phyloP scores from a whole-genome alignment of 106 monocot genomes.

The Dioscorea zingiberensis region DNA sequence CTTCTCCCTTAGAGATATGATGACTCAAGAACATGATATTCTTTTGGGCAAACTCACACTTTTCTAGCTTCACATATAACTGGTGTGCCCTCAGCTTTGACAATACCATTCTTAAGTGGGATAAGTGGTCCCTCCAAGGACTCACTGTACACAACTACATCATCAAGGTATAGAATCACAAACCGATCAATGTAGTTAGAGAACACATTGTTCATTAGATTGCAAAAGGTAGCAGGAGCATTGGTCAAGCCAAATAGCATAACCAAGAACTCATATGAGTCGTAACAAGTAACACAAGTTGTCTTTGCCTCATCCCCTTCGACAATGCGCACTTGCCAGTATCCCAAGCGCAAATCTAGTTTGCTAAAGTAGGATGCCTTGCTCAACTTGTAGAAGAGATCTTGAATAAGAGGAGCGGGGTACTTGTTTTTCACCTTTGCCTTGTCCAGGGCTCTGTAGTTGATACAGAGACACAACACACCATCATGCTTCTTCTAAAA shows the following conservation, averaged over 20 bases:
- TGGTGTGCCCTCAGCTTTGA: no score
- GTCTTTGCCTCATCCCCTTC: neutral
- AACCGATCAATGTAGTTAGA: neutral
- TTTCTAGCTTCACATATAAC: no score
- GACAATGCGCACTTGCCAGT: neutral
- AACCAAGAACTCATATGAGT: neutral
- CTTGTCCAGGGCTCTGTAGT: neutral
- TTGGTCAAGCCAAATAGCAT: neutral
- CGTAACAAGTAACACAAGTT: conserved; percentile 1
- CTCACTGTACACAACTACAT: neutral
- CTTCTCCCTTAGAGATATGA: neutral
- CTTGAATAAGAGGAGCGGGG: no score
- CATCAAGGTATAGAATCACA: neutral
- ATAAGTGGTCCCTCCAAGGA: no score
- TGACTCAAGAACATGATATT: neutral
- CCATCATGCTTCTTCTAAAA: no score
- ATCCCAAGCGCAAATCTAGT: neutral
- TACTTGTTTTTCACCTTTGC: neutral
- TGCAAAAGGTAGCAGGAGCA: neutral
- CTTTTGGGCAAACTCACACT: no score
- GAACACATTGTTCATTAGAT: neutral
- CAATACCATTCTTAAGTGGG: no score
- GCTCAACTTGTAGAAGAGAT: no score
- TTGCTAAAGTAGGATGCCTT: no score
- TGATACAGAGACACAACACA: neutral